Conservation (phyloP, 1,139 yeast genomes). For the Hansenula anomala region DNA sequence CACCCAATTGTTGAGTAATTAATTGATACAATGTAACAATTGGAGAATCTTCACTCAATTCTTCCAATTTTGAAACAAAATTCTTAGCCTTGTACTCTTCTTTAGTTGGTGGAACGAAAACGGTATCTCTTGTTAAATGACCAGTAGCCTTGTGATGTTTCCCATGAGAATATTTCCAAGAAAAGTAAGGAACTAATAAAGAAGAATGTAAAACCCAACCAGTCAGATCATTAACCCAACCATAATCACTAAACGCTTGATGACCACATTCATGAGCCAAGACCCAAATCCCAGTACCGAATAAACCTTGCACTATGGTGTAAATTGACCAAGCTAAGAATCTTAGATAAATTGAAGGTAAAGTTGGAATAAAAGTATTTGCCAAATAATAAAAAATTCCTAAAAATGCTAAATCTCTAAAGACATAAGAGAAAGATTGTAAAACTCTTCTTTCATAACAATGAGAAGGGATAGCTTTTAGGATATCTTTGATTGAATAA, state of each 20-base stretch:
- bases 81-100: constrained; percentile 43
- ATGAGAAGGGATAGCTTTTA: constrained; percentile 69
- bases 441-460: constrained; percentile 64
- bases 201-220: constrained; percentile 84
- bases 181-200: constrained; percentile 76
- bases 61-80: constrained; percentile 41
- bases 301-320: constrained; percentile 54
- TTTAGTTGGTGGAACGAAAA: constrained; percentile 68
- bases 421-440: constrained; percentile 57
- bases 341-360: constrained; percentile 42
- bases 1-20: constrained; percentile 69
- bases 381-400: constrained; percentile 48
- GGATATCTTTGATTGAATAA: constrained; percentile 66
- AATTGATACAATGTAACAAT: constrained; percentile 50
- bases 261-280: constrained; percentile 92
- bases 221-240: constrained; percentile 62
- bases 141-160: constrained; percentile 91
- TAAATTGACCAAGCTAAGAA: constrained; percentile 56
- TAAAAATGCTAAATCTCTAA: constrained; percentile 57
- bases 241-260: constrained; percentile 74
- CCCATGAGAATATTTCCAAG: constrained; percentile 80
- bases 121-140: constrained; percentile 76
- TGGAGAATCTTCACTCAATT: constrained; percentile 72
- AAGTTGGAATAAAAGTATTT: constrained; percentile 45
- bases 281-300: constrained; percentile 81